Evolutionary conservation across 495 filamentous ascomycete genomes (phyloP).

Genomic region (Neurospora pannonica): DNA sequence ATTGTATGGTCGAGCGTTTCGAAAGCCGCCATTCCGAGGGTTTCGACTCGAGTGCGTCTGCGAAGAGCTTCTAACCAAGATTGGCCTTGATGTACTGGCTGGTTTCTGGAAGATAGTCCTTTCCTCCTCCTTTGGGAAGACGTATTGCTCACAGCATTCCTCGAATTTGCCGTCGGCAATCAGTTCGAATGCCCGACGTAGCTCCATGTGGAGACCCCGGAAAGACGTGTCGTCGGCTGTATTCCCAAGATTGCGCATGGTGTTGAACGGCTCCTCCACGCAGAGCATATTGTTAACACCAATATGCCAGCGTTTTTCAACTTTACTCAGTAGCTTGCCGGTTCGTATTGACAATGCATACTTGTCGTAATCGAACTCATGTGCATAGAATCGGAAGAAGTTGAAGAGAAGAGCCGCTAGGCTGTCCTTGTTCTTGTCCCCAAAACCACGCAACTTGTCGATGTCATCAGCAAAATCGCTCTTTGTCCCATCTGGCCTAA

Average conservation of each 20-base stretch:
- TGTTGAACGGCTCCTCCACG: conserved; percentile 96
- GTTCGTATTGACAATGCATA: conserved; percentile 78
- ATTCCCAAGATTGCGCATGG: conserved; percentile 85
- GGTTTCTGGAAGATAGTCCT: conserved; percentile 62
- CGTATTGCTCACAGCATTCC: conserved; percentile 73
- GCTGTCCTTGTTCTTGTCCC: conserved; percentile 70
- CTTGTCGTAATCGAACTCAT: conserved; percentile 85
- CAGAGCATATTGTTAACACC: conserved; percentile 73
- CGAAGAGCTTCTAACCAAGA: conserved; percentile 42
- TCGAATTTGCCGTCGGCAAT: conserved; percentile 66
- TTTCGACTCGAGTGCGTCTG: conserved; percentile 38
- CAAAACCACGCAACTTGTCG: conserved; percentile 59
- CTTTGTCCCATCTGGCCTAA: conserved; percentile 50
- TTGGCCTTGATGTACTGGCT: conserved; percentile 35
- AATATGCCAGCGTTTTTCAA: conserved; percentile 76
- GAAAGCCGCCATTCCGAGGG: conserved; percentile 49
- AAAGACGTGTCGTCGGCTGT: conserved; percentile 93
- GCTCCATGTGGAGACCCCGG: conserved; percentile 77
- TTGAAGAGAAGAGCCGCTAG: conserved; percentile 77
- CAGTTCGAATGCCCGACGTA: conserved; percentile 77
- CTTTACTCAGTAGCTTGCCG: conserved; percentile 72
- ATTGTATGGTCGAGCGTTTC: conserved; percentile 47
- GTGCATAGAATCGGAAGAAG: conserved; percentile 89
- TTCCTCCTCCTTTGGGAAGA: conserved; percentile 77
- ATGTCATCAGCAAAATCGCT: conserved; percentile 82